A percentile compares a stretch with the other conserved stretches of the same genome.
Evolutionary conservation across 495 filamentous ascomycete species (phyloP).

Genomic region (Penicillium argentinense): DNA sequence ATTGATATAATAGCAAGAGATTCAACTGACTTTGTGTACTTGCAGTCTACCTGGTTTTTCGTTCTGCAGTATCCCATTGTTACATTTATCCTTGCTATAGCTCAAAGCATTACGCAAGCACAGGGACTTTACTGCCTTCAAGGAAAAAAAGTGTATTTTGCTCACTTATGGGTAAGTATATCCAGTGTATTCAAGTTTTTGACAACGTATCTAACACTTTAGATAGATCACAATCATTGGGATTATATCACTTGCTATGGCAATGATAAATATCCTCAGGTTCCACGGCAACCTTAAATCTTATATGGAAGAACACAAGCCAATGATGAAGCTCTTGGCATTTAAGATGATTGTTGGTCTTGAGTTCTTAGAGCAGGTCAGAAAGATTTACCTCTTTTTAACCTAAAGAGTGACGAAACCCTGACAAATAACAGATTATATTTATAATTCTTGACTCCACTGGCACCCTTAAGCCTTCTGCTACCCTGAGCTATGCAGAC

Average conservation of each 20-base stretch:
- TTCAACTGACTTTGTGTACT: neutral
- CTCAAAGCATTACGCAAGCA: conserved; percentile 31
- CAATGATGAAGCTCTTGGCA: conserved; percentile 29
- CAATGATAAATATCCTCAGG: conserved; percentile 20
- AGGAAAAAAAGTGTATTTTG: conserved; percentile 26
- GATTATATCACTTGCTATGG: conserved; percentile 23
- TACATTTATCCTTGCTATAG: conserved; percentile 23
- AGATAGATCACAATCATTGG: conserved; percentile 24
- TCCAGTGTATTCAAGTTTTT: neutral
- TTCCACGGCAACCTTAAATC: conserved; percentile 26
- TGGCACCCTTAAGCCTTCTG: conserved; percentile 17
- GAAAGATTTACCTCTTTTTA: neutral
- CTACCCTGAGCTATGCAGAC: conserved; percentile 31
- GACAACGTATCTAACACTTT: neutral
- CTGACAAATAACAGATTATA: conserved; percentile 15
- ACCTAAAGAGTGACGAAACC: neutral
- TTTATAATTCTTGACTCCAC: conserved; percentile 32
- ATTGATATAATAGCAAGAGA: neutral
- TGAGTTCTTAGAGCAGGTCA: conserved; percentile 26
- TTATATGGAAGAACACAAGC: conserved; percentile 18
- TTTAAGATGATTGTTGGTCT: conserved; percentile 37
- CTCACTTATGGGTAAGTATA: conserved; percentile 33
- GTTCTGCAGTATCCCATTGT: conserved; percentile 34
- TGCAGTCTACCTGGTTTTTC: conserved; percentile 21
- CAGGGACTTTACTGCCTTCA: conserved; percentile 28